Evolutionary conservation across 2,329 filamentous ascomycete species (phyloP), one percentile per base, ranked within the genome.

Genomic region (Chaetomium sp.): DNA sequence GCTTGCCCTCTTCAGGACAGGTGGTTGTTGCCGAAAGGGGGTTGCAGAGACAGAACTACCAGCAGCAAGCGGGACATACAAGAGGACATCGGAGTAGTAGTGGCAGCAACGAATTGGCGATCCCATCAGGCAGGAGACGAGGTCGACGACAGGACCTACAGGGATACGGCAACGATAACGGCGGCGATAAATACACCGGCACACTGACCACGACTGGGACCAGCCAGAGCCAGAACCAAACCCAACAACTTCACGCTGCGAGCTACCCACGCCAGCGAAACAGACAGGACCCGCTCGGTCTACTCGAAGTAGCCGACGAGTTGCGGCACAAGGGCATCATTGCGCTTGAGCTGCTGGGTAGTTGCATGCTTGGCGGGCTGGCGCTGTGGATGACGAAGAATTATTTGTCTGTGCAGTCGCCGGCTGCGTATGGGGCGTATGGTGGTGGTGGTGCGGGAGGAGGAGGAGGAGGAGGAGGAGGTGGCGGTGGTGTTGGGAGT

Each of bases 251-350:
- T 27, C 19, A 27, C 5, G 32, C 6, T 33, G 32, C 33, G 44
- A 35, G 11, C 32, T 34, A 58, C 38, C 35, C 60, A 19, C 56
- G 52, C 49, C 59, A 49, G 52, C 56, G 50, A 41, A 78, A 83
- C 37, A 52, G 40, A 45, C 79, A 88, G 57, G 91, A 96, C 68
- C 91, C 91, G 0, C 76, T 96, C 0, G 91, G 91, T 0, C 69
- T 96, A 38, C 76, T 95, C 51, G 78, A 85, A 59, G 79, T 91
- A 60, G 81, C 82, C 2, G 82, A 87, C 19, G 80, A 83, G 38
- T 66, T 95, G 41, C 84, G 79, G 62, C 77, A 79, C 45, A 80
- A 79, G 46, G 81, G 88, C 0, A 85, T 85, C 74, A 70, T 87
- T 47, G 79, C 87, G 0, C 73, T 95, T 40, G 87, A 91, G 67